A percentile compares a stretch with the other conserved stretches of the same genome.
Conservation (phyloP, 768 basidiomycete species). For the Vishniacozyma victoriae region DNA sequence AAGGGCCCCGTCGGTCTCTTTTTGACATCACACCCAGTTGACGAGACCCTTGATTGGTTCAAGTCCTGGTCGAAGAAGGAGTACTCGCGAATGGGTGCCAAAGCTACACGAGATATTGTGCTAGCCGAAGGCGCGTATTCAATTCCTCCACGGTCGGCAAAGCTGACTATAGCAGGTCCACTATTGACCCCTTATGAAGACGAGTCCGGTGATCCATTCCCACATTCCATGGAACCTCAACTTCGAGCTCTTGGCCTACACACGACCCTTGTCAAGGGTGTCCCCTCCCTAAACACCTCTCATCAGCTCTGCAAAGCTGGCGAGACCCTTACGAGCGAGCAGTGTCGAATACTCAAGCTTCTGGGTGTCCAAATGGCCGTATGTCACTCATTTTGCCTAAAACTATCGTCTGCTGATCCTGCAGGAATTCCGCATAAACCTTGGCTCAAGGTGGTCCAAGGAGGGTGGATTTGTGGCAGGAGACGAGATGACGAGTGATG, state of each 20-base stretch:
- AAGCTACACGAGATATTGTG: conserved; percentile 64
- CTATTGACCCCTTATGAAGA: conserved; percentile 61
- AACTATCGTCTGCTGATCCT: not conserved
- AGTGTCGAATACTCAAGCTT: conserved; percentile 87
- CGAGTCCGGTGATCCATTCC: conserved; percentile 67
- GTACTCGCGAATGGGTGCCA: conserved; percentile 83
- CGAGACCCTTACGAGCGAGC: conserved; percentile 70
- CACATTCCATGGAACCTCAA: conserved; percentile 96
- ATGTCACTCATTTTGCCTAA: conserved; percentile 12
- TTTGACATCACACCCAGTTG: conserved; percentile 83
- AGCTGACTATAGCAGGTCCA: conserved; percentile 54
- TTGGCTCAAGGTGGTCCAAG: conserved; percentile 43
- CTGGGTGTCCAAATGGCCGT: conserved; percentile 80
- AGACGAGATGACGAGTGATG: conserved; percentile 10
- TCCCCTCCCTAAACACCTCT: conserved; percentile 72
- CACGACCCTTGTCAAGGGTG: conserved; percentile 77
- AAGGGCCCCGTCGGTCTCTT: conserved; percentile 90
- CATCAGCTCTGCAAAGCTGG: conserved; percentile 81
- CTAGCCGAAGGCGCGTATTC: conserved; percentile 55
- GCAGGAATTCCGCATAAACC: conserved; percentile 44
- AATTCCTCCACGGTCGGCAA: not conserved
- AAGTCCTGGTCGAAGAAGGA: conserved; percentile 80
- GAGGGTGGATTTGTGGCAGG: conserved; percentile 39
- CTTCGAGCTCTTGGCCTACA: conserved; percentile 82
- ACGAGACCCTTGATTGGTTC: conserved; percentile 93